Evolutionary conservation across 140 eudicot genomes (phyloP), one percentile per base, ranked within the genome.

Genomic region (Anethum foeniculum): DNA sequence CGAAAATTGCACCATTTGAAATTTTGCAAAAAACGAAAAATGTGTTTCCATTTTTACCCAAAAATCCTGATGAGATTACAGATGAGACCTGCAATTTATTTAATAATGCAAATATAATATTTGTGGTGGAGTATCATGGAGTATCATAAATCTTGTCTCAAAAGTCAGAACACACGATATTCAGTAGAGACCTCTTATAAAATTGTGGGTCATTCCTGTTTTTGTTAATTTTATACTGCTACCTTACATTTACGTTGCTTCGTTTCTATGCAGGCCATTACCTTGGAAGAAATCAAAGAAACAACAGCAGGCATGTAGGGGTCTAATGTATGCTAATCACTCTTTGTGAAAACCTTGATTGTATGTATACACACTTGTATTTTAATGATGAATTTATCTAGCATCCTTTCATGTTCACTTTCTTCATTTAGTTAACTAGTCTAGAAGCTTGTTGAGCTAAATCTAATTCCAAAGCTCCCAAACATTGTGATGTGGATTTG

Each of bases 281-380:
- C 92, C 52, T 73, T 80, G 83, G 96, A 91, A 25, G 97, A 93
- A 87, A 90, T 93, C 76, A 84, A 76, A 85, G 96, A 93, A 85
- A 84, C 87, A 72, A 93, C 96, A 23, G 87, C 90, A 34, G 88
- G 89, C 77, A 93, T 93, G 91, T 93, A 86, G 83, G 62, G 73
- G 78, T 68, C 4, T 21, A 62, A 30, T 46, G 23, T 79, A 46
- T 49, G 47, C 48, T 44, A 13, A 15, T 85, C 75, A 19, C 80
- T 41, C 41, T 79, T 30, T 25, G 56, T 51, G 49, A 79, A 75
- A 79, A 36, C 28, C 27, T 64, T 73, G 27, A 34, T 32, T 43
- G 64, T 65, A 67, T 32, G 74, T 68, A 68, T 68, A 68, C 74
- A 14, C 15, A 64, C 71, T 64, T 64, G 43, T 68, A 68, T 30